Conservation (phyloP, 177 flowering plant genomes). For the Vitis hybrid region DNA sequence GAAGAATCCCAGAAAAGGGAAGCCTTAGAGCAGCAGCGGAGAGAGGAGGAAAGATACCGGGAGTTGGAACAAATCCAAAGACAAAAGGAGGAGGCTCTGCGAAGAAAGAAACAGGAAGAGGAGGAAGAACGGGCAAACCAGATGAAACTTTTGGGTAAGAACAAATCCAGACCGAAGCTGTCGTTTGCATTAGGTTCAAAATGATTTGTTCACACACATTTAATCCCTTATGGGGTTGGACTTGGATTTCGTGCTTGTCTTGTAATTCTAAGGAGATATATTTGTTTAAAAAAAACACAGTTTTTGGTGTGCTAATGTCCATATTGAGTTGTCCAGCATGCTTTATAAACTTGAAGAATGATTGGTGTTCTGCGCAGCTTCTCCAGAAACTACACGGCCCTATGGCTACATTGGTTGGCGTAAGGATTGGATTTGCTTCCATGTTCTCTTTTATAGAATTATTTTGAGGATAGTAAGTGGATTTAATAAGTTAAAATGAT, state of each 20-base stretch:
- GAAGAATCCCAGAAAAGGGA: slow-evolving; percentile 91
- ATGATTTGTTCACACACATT: slow-evolving; percentile 23
- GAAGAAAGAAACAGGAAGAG: slow-evolving; percentile 84
- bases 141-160: slow-evolving; percentile 87
- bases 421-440: no score
- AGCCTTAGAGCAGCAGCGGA: slow-evolving; percentile 74
- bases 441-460: no score
- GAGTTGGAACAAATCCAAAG: slow-evolving; percentile 84
- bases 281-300: background rate
- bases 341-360: background rate
- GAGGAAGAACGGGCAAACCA: slow-evolving; percentile 86
- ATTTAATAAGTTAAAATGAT: no score
- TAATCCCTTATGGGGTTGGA: background rate
- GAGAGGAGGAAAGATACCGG: slow-evolving; percentile 84
- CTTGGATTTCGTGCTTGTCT: background rate
- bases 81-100: slow-evolving; percentile 85
- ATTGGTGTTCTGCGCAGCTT: no score
- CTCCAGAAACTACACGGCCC: no score
- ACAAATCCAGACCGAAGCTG: slow-evolving; percentile 92
- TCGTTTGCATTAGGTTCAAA: slow-evolving; percentile 86
- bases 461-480: no score
- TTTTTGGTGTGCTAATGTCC: background rate
- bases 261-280: background rate
- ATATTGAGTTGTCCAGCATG: background rate
- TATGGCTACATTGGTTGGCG: no score